Evolutionary conservation across 345 rosid genomes (phyloP), one percentile per base, ranked within the genome.

Genomic region (Eucalyptus microcorys): DNA sequence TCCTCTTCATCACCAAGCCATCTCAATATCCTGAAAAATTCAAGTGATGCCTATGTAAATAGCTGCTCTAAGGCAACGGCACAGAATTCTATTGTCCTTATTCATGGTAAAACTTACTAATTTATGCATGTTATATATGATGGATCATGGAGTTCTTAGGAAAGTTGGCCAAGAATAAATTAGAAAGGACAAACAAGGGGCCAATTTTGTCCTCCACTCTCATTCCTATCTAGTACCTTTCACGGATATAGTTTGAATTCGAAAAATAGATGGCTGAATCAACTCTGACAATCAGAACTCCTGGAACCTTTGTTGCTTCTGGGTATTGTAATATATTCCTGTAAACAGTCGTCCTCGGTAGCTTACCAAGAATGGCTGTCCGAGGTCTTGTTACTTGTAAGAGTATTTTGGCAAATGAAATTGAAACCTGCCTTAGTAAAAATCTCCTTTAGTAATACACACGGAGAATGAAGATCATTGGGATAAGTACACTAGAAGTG

Each of bases 231-330:
- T n/a, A 24, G 24, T 88, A 95, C 99, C 99, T 94, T 89, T 97
- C 98, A 80, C 91, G 94, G 22, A 94, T 90, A 85, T 96, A 96
- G 86, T 95, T 96, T 89, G 99, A 96, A 86, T 97, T 97, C 88
- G 97, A 95, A 91, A 97, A 97, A 92, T 97, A 95, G 71, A 96
- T 92, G 10, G 98, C 97, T 10, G 99, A 95, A 88, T 97, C 99
- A 90, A 97, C 97, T 90, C 99, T 93, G 76, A 96, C 94, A 27
- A 93, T 94, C 91, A 95, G 40, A 86, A 94, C 91, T 86, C 97
- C 99, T 0, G 96, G 92, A 87, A 95, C 91, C 91, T 93, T 95
- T 7, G 94, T 88, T 43, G 99, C 98, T 80, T 93, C 97, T 11
- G 97, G 98, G 88, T 96, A 97, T 87, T 96, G 98, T 49, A 87